Conservation (phyloP, 495 filamentous ascomycete species). For the Platismatia glauca region DNA sequence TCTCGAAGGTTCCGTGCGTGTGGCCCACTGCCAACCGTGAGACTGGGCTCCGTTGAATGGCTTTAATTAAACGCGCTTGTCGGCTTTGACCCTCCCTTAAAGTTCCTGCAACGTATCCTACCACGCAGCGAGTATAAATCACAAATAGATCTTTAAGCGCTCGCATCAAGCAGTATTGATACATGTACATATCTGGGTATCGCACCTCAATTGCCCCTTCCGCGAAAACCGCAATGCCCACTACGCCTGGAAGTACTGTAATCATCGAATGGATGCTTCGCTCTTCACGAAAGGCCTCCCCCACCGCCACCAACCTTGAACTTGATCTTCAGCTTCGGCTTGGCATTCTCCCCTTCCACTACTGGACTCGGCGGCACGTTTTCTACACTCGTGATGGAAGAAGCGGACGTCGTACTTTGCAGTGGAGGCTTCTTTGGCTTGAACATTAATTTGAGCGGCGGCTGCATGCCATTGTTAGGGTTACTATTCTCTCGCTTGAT, state of each 20-base stretch:
- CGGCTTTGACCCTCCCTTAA: neutral
- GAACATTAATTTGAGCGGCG: constrained; percentile 17
- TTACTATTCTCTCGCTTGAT: constrained; percentile 21
- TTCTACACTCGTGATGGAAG: constrained; percentile 6
- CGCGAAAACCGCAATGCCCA: neutral
- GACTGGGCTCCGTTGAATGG: neutral
- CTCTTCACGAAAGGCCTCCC: neutral
- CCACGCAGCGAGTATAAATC: too few species aligned
- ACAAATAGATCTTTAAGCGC: too few species aligned
- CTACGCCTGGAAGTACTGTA: neutral
- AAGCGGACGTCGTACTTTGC: constrained; percentile 2
- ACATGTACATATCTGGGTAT: neutral
- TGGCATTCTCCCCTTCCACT: neutral
- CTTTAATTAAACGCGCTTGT: neutral
- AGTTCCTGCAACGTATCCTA: too few species aligned
- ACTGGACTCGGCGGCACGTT: constrained; percentile 1
- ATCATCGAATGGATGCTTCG: neutral
- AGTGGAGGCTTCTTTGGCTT: constrained; percentile 11
- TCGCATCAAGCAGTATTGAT: neutral
- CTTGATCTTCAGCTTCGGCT: constrained; percentile 10
- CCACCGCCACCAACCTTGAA: constrained; percentile 5
- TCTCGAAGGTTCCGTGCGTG: neutral
- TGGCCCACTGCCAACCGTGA: neutral
- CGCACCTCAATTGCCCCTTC: neutral
- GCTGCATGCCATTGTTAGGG: constrained; percentile 5